Base-by-base conservation (phyloP, 306 rosid genomes). In the Cajanus cajan region DNA sequence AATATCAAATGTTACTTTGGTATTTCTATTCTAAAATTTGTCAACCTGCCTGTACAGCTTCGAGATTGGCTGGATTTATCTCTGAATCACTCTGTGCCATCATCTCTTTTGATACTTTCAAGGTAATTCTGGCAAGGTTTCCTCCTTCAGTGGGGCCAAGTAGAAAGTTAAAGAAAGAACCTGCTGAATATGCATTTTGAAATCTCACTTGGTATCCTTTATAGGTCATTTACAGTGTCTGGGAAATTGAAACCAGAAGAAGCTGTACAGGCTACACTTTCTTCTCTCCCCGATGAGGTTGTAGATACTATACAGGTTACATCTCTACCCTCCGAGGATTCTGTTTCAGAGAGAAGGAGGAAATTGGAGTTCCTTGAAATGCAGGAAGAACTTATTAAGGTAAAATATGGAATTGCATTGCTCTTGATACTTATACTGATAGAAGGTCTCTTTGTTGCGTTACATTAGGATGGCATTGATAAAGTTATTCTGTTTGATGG, bases 21-120 rank as follows among this genome's bases (percentile, higher is more conserved):
- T 55, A 16, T 45, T 21, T 59, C 8, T 66, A 73, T 74, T 78
- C 28, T 80, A 65, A 50, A 76, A 55, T n/a, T 70, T 71, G 65
- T 52, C 34, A 33, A 41, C 71, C 52, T 87, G 61, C 59, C 14
- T 63, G 43, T 85, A 82, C 87, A 95, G 98, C 96, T 95, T 78
- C 94, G 89, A 45, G 97, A 95, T 84, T 95, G 99, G 99, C 77
- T 95, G 88, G 99, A 95, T 84, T 90, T 95, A 79, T 95, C 99
- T 81, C 91, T 95, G 71, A 93, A 95, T 82, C 91, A 90, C 81
- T 90, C 99, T 22, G 88, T 95, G 45, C 98, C 99, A 65, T 95
- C 98, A 67, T 95, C 99, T 10, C 99, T 95, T 86, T 76, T 95
- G 90, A 92, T 95, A 81, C 99, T 95, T 86, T 95, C 98, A 50